Evolutionary conservation across 805 yeast genomes (phyloP).

Genomic region (Kazachstania bromeliacearum): DNA sequence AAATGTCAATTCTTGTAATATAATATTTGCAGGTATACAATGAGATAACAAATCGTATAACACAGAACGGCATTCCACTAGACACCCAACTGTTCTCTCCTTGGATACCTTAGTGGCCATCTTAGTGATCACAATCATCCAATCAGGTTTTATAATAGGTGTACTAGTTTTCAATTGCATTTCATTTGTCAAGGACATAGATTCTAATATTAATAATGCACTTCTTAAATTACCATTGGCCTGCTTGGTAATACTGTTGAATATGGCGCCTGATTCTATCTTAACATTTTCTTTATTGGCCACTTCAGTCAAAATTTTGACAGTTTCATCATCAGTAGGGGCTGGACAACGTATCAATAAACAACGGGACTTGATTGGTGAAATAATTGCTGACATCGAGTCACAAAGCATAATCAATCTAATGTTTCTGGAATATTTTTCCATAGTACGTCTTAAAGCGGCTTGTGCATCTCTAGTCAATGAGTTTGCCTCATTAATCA

Average conservation of each 20-base stretch:
- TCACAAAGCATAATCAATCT: conserved; percentile 79
- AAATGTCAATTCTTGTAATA: conserved; percentile 54
- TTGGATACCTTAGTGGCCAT: conserved; percentile 51
- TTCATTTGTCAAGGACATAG: conserved; percentile 65
- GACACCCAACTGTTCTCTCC: conserved; percentile 53
- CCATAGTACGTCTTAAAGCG: conserved; percentile 92
- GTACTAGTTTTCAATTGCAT: conserved; percentile 36
- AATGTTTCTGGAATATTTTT: conserved; percentile 80
- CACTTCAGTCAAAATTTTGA: conserved; percentile 44
- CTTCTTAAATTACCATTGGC: conserved; percentile 69
- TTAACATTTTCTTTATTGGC: conserved; percentile 45
- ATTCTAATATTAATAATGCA: conserved; percentile 71
- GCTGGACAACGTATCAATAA: conserved; percentile 79
- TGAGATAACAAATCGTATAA: conserved; percentile 83
- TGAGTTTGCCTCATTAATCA: conserved; percentile 87
- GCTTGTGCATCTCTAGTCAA: conserved; percentile 91
- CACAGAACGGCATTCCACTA: conserved; percentile 49
- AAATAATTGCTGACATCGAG: conserved; percentile 82
- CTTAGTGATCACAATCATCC: conserved; percentile 72
- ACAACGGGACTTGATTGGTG: conserved; percentile 92
- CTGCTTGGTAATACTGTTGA: conserved; percentile 43
- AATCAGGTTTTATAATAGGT: conserved; percentile 64
- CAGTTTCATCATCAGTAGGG: conserved; percentile 56
- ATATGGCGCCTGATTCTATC: conserved; percentile 35
- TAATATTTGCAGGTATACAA: conserved; percentile 83